These are phyloP conservation scores for Dioscorea zingiberensis DNA, from an alignment of 106 monocot species.

Conservation along the genomic window DNA sequence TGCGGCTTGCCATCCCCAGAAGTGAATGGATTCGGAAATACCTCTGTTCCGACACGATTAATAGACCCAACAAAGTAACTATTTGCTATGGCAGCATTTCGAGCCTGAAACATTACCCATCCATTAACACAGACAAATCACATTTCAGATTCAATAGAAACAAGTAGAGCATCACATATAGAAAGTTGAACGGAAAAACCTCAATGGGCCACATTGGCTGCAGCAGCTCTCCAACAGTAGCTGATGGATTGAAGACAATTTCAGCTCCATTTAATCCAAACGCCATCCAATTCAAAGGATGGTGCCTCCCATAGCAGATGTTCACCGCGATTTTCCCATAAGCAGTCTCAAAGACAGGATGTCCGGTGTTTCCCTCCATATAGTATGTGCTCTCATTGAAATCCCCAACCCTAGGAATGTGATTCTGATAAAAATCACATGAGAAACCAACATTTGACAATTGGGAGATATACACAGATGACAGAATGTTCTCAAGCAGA, in stretches of 20 bases:
- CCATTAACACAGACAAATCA: not conserved
- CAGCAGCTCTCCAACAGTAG: constrained; percentile 92
- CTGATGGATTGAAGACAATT: constrained; percentile 97
- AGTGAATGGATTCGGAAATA: constrained; percentile 87
- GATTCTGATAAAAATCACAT: constrained; percentile 52
- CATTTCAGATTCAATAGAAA: not conserved
- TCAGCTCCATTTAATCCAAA: constrained; percentile 97
- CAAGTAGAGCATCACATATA: not conserved
- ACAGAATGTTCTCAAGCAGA: no score
- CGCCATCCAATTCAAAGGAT: constrained; percentile 88
- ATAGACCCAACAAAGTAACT: constrained; percentile 88
- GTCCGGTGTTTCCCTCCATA: constrained; percentile 92
- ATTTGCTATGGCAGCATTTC: constrained; percentile 92
- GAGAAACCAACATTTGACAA: not conserved
- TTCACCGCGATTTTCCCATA: constrained; percentile 89
- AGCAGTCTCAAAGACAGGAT: constrained; percentile 94
- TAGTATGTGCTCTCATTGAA: constrained; percentile 97
- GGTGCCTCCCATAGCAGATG: constrained; percentile 96
- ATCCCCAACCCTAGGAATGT: constrained; percentile 97
- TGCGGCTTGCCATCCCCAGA: constrained; percentile 92
- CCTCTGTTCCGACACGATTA: constrained; percentile 89
- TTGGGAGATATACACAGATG: no score
- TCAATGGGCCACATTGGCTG: constrained; percentile 99
- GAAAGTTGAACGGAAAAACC: constrained; percentile 19
- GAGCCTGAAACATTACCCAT: constrained; percentile 47